Conservation (phyloP, 1,139 yeast genomes). For the Pichiaceae sp. region DNA sequence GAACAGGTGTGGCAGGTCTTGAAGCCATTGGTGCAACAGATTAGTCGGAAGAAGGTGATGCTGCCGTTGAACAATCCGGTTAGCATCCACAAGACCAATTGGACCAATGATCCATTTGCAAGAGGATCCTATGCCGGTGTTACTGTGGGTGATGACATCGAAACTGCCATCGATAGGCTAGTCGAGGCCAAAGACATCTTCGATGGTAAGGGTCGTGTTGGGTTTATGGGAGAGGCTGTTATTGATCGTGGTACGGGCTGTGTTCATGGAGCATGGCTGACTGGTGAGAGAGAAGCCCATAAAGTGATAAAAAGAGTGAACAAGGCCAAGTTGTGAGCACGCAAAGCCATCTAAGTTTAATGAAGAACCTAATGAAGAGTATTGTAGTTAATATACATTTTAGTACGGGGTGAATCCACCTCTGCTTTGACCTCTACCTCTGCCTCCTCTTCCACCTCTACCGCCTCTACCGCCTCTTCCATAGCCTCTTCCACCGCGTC, state of each 20-base stretch:
- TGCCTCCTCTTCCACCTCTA: constrained; percentile 23
- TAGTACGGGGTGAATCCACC: constrained; percentile 26
- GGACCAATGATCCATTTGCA: constrained; percentile 66
- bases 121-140: constrained; percentile 63
- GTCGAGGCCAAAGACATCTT: constrained; percentile 21
- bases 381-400: constrained; percentile 8
- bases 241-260: constrained; percentile 74
- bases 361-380: background rate
- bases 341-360: background rate
- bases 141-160: constrained; percentile 20
- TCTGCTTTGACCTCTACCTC: constrained; percentile 11
- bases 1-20: constrained; percentile 32
- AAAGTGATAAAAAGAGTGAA: constrained; percentile 15
- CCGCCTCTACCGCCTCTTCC: constrained; percentile 20
- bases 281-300: constrained; percentile 65
- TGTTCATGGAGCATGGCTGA: constrained; percentile 69
- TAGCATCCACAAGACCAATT: constrained; percentile 46
- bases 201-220: constrained; percentile 31
- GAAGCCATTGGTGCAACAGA: constrained; percentile 30
- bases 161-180: constrained; percentile 15
- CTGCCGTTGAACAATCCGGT: constrained; percentile 30
- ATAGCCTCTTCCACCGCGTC: constrained; percentile 13
- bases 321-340: constrained; percentile 14
- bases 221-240: constrained; percentile 87
- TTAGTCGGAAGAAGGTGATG: constrained; percentile 10